Percentiles rank a stretch among this genome's conserved stretches.
Conservation (phyloP, 1,284 basidiomycete species). For the Puccinia triticina region DNA sequence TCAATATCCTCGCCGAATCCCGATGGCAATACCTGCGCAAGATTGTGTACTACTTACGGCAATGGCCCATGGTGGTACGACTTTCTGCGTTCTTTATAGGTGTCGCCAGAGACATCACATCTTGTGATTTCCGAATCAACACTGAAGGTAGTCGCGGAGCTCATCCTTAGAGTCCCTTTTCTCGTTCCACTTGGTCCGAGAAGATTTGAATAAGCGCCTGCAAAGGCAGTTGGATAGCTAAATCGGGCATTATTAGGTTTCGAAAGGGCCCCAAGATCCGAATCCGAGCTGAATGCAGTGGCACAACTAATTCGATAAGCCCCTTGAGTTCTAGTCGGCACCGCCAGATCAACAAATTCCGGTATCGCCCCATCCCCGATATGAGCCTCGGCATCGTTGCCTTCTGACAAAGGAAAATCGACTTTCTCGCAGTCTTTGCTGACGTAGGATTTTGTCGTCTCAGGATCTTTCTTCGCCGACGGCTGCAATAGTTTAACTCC, state of each 20-base stretch:
- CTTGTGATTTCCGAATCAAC: slow-evolving; percentile 22
- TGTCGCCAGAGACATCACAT: background rate
- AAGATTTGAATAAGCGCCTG: slow-evolving; percentile 27
- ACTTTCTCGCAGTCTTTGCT: background rate
- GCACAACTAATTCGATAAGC: slow-evolving; percentile 24
- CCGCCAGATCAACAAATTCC: slow-evolving; percentile 7
- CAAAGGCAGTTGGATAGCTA: slow-evolving; percentile 32
- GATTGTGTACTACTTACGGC: background rate
- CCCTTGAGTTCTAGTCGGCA: background rate
- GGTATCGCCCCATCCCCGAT: background rate
- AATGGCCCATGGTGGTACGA: background rate
- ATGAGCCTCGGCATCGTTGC: background rate
- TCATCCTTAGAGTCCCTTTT: background rate
- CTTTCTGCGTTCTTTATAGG: slow-evolving; percentile 7
- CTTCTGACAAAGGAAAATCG: background rate
- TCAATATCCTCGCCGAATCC: background rate
- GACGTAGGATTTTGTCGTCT: background rate
- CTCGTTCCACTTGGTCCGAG: background rate
- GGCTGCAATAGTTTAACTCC: slow-evolving; percentile 61
- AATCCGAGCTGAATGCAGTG: background rate
- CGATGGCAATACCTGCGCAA: background rate
- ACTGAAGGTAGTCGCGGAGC: slow-evolving; percentile 16
- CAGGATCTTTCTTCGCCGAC: slow-evolving; percentile 57
- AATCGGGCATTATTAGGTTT: slow-evolving; percentile 14
- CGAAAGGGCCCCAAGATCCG: background rate